Evolutionary conservation across 2,329 filamentous ascomycete genomes (phyloP), one percentile per base, ranked within the genome.

Genomic region (Basipetospora chlamydospora): DNA sequence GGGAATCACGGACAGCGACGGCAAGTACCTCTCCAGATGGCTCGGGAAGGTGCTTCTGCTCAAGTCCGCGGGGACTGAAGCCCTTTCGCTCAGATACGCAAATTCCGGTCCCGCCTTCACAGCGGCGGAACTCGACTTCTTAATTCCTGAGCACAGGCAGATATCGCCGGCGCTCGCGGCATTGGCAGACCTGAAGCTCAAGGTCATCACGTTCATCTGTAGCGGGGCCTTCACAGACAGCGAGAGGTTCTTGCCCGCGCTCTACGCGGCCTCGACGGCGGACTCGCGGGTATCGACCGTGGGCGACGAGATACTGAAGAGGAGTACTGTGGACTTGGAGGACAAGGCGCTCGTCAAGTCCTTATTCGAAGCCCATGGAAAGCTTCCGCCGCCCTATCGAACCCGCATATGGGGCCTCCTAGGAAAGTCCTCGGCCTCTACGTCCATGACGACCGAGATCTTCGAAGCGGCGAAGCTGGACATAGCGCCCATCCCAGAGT

Each of bases 271-370:
- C 18, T 78, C 85, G 1, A 87, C 87, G 55, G 63, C 77, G 2
- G 90, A 95, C 44, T 84, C 78, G 25, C 73, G 80, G 7, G 77
- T 95, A 26, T 77, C 82, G 9, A 75, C 80, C n/a, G 62, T 84
- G n/a, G 88, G 83, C 0, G 85, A 95, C 39, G 86, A 94, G 47
- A 73, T 92, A 33, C 58, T 96, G 44, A 98, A 95, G 57, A 70
- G 87, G 44, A 80, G 73, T 21, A 69, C 73, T 2, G 70, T 82
- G 7, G 75, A 81, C 7, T 61, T 95, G 18, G 88, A 96, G 52
- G 70, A 84, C 42, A 48, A 63, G 8, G 46, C 53, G 1, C 56
- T 86, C 2, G 65, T 93, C 3, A 59, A 69, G 39, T 63, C 68
- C 12, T 61, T 96, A 3, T 87, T 86, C 47, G 58, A 67, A 4